These are phyloP conservation scores for Tulasnella sp. DNA, from an alignment of 768 basidiomycete species.

Conservation along the genomic window DNA sequence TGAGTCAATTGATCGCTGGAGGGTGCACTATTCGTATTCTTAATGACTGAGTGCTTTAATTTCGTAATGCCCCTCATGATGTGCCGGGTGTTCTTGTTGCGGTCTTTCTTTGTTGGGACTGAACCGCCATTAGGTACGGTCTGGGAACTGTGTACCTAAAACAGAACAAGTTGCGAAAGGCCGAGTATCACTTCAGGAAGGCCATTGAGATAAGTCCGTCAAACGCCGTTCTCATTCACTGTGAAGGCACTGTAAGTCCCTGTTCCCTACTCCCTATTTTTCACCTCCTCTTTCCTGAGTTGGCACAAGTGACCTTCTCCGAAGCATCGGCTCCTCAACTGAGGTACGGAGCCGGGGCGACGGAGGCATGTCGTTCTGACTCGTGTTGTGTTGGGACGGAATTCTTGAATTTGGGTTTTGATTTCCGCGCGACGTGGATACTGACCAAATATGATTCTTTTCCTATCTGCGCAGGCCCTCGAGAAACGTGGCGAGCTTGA, in stretches of 20 bases:
- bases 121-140: constrained; percentile 73
- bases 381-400: background rate
- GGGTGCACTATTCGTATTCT: constrained; percentile 2
- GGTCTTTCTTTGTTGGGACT: background rate
- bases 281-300: background rate
- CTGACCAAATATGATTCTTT: background rate
- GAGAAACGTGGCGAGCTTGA: constrained; percentile 78
- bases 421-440: constrained; percentile 16
- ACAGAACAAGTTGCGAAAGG: constrained; percentile 86
- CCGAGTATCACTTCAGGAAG: constrained; percentile 94
- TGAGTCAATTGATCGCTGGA: constrained; percentile 42
- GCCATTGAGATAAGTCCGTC: constrained; percentile 89
- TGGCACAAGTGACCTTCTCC: constrained; percentile 5
- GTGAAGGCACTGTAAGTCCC: constrained; percentile 86
- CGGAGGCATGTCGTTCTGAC: constrained; percentile 22
- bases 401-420: constrained; percentile 20
- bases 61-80: constrained; percentile 5
- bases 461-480: constrained; percentile 57
- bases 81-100: background rate
- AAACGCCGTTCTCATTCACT: constrained; percentile 93
- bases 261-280: constrained; percentile 10
- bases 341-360: constrained; percentile 1
- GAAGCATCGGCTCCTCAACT: background rate
- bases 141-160: constrained; percentile 93
- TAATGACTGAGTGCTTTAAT: constrained; percentile 12